Evolutionary conservation across 371 early-diverging fungal genomes (phyloP), one percentile per base, ranked within the genome.

Genomic region (Mucor plumbeus): DNA sequence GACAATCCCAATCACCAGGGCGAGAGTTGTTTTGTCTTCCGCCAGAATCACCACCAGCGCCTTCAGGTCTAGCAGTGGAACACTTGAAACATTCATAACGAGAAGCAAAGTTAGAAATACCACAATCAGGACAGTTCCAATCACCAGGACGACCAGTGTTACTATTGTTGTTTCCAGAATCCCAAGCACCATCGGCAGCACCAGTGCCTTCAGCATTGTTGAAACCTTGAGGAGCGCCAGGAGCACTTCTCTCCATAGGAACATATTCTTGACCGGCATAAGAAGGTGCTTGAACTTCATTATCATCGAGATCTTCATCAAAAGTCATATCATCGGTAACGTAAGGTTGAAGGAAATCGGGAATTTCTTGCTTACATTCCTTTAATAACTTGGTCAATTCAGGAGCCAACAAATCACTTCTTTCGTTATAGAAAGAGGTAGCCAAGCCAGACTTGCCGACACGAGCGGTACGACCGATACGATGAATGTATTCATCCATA

Each of bases 401-500:
- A 17, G 78, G 76, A 36, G 84, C 87, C 3, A 88, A 50, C n/a
- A 71, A 57, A n/a, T 59, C 61, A 59, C 83, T 82, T 35, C 80
- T 78, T 13, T 75, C 70, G 58, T 87, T 87, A 67, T 81, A 92
- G 74, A 96, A 95, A 6, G 93, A 83, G 5, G 94, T 90, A 8
- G 95, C 91, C 31, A 82, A 66, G 61, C 95, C 97, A 41, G 78
- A 65, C 50, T 88, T 88, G 59, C 92, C 93, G 39, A 86, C 87
- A 69, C 92, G 88, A 48, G 88, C 94, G 56, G 92, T 90, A 66
- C 94, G 84, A 61, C 95, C 95, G 65, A 92, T 91, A 41, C 94
- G 84, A 65, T 95, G 95, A 59, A 94, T 89, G 74, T 93, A 94
- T 60, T 92, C 93, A 65, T 95, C 94, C 67, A 92, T 88, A 63